Conservation (phyloP, 768 basidiomycete genomes). For the Russula sp. region DNA sequence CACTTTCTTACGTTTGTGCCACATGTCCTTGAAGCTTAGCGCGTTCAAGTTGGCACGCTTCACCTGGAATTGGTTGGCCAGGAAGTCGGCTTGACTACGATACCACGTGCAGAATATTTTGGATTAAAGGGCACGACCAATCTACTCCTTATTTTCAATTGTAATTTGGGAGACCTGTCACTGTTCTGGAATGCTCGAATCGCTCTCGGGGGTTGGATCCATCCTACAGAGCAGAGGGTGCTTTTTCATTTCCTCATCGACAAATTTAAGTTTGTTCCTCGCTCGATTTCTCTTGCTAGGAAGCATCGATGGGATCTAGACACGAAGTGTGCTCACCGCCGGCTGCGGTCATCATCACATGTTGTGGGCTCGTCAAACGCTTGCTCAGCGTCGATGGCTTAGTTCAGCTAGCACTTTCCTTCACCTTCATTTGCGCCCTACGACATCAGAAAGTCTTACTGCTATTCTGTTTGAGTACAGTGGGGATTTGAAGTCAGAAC, state of each 20-base stretch:
- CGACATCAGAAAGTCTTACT: not conserved
- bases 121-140: too few species aligned
- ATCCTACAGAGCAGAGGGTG: not conserved
- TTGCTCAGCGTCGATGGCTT: not conserved
- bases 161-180: not conserved
- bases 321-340: not conserved
- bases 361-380: not conserved
- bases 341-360: not conserved
- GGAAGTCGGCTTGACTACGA: too few species aligned
- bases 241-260: not conserved
- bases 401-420: not conserved
- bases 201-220: too few species aligned
- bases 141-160: not conserved
- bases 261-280: not conserved
- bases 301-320: not conserved
- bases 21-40: not conserved
- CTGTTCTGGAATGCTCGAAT: not conserved
- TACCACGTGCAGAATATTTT: too few species aligned
- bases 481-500: too few species aligned
- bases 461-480: not conserved
- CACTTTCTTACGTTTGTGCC: not conserved
- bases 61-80: too few species aligned
- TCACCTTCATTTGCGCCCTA: not conserved
- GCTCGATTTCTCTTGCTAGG: not conserved
- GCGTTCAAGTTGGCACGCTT: not conserved